These are phyloP conservation scores for Fusarium mundagurra DNA, from an alignment of 2,329 filamentous ascomycete species.

Conservation along the genomic window DNA sequence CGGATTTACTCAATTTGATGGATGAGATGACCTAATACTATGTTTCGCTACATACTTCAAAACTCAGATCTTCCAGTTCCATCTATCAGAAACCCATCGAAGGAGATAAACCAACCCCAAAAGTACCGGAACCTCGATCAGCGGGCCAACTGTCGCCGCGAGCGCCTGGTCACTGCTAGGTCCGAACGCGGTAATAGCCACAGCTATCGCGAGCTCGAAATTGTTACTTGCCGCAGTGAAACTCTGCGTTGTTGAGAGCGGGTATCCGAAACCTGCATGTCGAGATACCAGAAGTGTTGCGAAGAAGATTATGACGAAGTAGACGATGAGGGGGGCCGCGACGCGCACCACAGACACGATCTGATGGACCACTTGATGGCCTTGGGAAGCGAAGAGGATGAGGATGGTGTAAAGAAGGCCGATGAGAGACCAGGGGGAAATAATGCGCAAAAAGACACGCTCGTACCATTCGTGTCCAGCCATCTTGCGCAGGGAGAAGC, in stretches of 20 bases:
- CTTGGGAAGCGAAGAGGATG: constrained; percentile 86
- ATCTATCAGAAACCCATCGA: constrained; percentile 64
- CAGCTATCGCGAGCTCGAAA: constrained; percentile 90
- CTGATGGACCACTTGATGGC: constrained; percentile 79
- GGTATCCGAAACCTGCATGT: constrained; percentile 79
- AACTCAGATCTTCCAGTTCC: constrained; percentile 44
- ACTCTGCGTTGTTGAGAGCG: constrained; percentile 77
- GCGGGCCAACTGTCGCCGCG: constrained; percentile 82
- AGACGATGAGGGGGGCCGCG: constrained; percentile 81
- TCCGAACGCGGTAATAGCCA: constrained; percentile 84
- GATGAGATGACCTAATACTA: constrained; percentile 41
- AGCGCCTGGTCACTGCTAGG: constrained; percentile 81
- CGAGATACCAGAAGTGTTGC: constrained; percentile 70
- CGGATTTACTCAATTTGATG: constrained; percentile 48
- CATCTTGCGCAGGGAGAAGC: constrained; percentile 67
- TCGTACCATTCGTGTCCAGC: constrained; percentile 72
- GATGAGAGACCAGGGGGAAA: constrained; percentile 79
- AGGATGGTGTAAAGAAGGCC: constrained; percentile 89
- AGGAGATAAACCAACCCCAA: constrained; percentile 80
- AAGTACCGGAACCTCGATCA: constrained; percentile 88
- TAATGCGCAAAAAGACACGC: constrained; percentile 72
- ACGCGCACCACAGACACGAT: constrained; percentile 86
- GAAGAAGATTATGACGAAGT: constrained; percentile 81
- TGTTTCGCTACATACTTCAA: not conserved
- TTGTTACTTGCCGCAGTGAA: constrained; percentile 94